Evolutionary conservation across 495 filamentous ascomycete species (phyloP), one percentile per base, ranked within the genome.

Genomic region (Letharia columbiana): DNA sequence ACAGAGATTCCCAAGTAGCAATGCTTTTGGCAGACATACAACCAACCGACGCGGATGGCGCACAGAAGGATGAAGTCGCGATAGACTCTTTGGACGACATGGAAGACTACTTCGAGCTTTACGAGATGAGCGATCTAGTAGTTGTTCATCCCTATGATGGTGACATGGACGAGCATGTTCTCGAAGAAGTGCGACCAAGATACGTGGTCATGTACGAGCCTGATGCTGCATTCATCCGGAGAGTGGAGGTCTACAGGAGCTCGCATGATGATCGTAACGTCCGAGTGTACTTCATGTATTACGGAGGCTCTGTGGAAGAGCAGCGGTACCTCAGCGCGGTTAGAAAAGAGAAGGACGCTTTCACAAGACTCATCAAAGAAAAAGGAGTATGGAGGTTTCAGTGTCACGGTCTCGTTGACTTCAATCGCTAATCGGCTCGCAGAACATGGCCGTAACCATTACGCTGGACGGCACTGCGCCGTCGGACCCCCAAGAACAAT

Each of bases 141-240:
- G 84, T 96, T 59, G 81, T 97, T 52, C 94, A 98, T 75, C 89
- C 94, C 4, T 98, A 96, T 74, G 89, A 90, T 72, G 94, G 92
- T 13, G 94, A 98, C 73, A 89, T 92, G 81, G 95, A 98, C 77
- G 95, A 98, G 71, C 90, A 96, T 75, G 80, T 98, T 31, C 82
- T 98, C 3, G 95, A 98, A 73, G 94, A 98, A 77, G 80, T 92
- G 65, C 91, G 89, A 63, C 94, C 94, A 1, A 86, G 89, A 49
- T 98, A 96, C 75, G 91, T 98, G 57, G 89, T 98, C 72, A 98
- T 98, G 94, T 98, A 97, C 75, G 93, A 97, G 73, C 92, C 95
- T 23, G 92, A 97, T 70, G 84, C 92, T n/a, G 85, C 92, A 7
- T 98, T 98, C 75, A 96, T 97, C 69, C 86, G 95, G 45, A 81